Base-by-base conservation (phyloP, 1,284 basidiomycete genomes). In the Microbotryomycetes sp. region DNA sequence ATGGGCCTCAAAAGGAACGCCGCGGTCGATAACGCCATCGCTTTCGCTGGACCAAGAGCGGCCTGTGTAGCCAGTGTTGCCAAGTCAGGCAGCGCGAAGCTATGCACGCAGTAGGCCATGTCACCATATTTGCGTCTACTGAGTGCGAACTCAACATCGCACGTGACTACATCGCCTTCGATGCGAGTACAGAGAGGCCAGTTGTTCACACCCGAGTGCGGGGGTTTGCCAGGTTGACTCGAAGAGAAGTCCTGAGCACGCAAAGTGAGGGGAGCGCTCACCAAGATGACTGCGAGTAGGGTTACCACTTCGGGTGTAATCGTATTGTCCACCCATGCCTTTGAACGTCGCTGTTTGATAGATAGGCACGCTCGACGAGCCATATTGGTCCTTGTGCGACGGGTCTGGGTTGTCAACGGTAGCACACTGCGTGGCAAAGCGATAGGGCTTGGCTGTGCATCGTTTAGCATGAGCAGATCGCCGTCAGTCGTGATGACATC, bases 261-360 rank as follows among this genome's bases (percentile, higher is more conserved):
- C 26, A n/a, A n/a, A n/a, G n/a, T 25, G n/a, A n/a, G n/a, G n/a
- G n/a, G n/a, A n/a, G n/a, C n/a, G 79, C 85, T 72, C 71, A 92
- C 92, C 88, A 64, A 97, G 83, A 78, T 94, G 92, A 67, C 85
- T 92, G 71, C 96, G 82, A 3, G 96, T 98, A 1, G 96, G 96
- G 77, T 99, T 99, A 30, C 96, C 96, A 70, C 88, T 92, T 63
- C 96, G 83, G 19, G 89, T 83, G 77, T 98, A 99, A 78, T 98
- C 96, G 66, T 76, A 78, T 71, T 87, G 82, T 55, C 89, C 89
- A 26, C 83, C 83, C 56, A 96, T 80, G 54, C 96, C 96, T 79
- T 98, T 98, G 84, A 99, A 99, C 1, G 96, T 98, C 23, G 96
- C 86, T 1, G 90, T 88, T 80, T 97, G 93, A 79, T 98, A 98